Evolutionary conservation across 2,329 filamentous ascomycete genomes (phyloP).

Genomic region (Clonostachys chloroleuca): DNA sequence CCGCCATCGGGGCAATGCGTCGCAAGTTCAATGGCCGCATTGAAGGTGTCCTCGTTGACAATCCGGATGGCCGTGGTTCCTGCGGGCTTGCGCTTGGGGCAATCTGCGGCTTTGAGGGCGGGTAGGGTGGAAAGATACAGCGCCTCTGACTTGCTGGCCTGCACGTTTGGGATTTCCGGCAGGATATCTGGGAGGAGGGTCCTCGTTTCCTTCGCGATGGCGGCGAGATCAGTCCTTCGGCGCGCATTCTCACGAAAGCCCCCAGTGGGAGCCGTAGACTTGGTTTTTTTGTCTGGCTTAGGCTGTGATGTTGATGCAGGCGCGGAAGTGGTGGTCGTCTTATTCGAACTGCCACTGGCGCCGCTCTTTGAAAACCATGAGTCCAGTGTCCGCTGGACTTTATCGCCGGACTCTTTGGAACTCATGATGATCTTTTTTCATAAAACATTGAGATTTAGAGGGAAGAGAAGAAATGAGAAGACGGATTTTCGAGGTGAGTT

Average conservation of each 20-base stretch:
- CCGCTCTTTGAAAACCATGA: slow-evolving; percentile 12
- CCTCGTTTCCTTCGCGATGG: slow-evolving; percentile 41
- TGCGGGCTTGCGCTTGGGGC: slow-evolving; percentile 23
- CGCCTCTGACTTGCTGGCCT: slow-evolving; percentile 28
- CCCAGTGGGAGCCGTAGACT: too few relatives aligned
- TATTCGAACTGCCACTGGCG: background rate
- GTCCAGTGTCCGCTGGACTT: slow-evolving; percentile 17
- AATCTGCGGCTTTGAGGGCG: slow-evolving; percentile 30
- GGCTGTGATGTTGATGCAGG: background rate
- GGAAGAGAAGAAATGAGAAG: too few relatives aligned
- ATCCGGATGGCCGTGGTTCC: slow-evolving; percentile 32
- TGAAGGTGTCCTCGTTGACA: slow-evolving; percentile 52
- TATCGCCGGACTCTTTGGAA: background rate
- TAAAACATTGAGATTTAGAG: background rate
- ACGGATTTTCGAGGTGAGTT: too few relatives aligned
- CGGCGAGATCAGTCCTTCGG: slow-evolving; percentile 21
- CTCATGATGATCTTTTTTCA: background rate
- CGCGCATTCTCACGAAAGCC: too few relatives aligned
- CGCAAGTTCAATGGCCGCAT: slow-evolving; percentile 36
- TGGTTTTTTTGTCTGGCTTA: background rate
- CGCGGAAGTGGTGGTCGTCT: background rate
- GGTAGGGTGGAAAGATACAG: slow-evolving; percentile 27
- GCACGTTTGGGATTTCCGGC: slow-evolving; percentile 30
- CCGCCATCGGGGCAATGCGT: slow-evolving; percentile 13
- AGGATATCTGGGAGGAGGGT: slow-evolving; percentile 40